Base-by-base conservation (phyloP, 1,284 basidiomycete genomes). In the Cutaneotrichosporon mucoides region DNA sequence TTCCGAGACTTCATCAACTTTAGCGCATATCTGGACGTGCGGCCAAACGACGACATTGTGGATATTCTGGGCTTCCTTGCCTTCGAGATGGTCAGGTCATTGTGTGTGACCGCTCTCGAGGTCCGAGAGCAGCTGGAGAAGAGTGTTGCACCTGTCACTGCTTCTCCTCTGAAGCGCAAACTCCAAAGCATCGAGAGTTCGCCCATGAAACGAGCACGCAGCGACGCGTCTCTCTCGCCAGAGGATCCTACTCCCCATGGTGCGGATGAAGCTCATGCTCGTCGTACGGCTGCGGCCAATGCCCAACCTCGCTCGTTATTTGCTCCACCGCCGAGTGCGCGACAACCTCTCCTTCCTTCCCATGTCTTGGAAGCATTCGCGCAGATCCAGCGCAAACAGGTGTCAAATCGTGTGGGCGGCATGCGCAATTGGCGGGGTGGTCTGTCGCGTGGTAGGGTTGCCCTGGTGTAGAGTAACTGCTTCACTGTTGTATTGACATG, bases 11-110 rank as follows among this genome's bases (percentile, higher is more conserved):
- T 96, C 72, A 84, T 99, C 66, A 92, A 93, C 73, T 85, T 96
- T n/a, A 86, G 89, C 5, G 75, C 87, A 0, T 88, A 92, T 64
- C 84, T 98, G 56, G 94, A 98, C 73, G 84, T 94, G 62, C 89
- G 90, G 76, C 87, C 90, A 5, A 91, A 90, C 76, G 95, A 98
- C 76, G 95, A 98, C 75, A 95, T 94, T 4, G 83, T 96, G 68
- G 94, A 98, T 72, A 94, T 97, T 60, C 89, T 98, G 63, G 95
- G 95, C 13, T 98, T 98, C 79, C 84, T 98, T 36, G 89, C 92
- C 0, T 98, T 96, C 76, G 94, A 98, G 77, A 94, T 96, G 86
- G 94, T 98, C 38, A 86, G 93, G 44, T 90, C 90, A 3, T 82
- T 98, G 42, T 95, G 92, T 5, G 83, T 93, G 46, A 89, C 89